A percentile compares a stretch with the other conserved stretches of the same genome.
These are phyloP conservation scores for Xylariaceae sp. DNA, from an alignment of 2,329 filamentous ascomycete genomes.

Conservation along the genomic window DNA sequence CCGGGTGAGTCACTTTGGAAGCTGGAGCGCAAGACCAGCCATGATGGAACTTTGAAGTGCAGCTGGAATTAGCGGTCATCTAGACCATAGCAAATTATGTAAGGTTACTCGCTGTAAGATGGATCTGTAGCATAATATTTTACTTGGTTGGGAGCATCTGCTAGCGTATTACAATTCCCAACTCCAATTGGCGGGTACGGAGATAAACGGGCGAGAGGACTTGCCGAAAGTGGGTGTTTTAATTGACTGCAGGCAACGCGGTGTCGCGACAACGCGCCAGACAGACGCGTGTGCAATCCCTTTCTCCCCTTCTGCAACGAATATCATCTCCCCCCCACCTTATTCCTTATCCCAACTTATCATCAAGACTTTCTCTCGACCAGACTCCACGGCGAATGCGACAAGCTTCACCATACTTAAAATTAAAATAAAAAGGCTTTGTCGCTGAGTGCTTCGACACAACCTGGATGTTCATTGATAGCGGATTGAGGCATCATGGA, in stretches of 20 bases:
- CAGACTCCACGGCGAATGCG: neutral
- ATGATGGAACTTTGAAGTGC: no score
- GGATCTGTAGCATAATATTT: no score
- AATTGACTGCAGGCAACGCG: conserved; percentile 24
- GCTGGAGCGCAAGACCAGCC: no score
- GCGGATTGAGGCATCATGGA: conserved; percentile 63
- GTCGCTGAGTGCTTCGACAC: neutral
- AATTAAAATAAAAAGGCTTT: neutral
- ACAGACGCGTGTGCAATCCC: conserved; percentile 10
- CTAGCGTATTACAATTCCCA: no score
- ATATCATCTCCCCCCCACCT: conserved; percentile 6
- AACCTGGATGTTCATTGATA: neutral
- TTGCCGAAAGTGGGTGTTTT: conserved; percentile 23
- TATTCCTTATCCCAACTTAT: neutral
- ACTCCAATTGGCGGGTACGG: no score
- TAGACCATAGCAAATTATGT: no score
- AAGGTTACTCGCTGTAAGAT: no score
- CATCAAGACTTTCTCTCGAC: neutral
- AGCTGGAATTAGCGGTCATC: no score
- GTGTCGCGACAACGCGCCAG: conserved; percentile 28
- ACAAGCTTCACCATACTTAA: neutral
- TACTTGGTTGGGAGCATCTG: no score
- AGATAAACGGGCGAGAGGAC: conserved; percentile 13
- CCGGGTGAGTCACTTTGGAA: no score
- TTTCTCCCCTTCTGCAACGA: conserved; percentile 13